These are phyloP conservation scores for Rutidosis leptorrhynchoides DNA, from an alignment of 129 eudicot genomes.

Conservation along the genomic window DNA sequence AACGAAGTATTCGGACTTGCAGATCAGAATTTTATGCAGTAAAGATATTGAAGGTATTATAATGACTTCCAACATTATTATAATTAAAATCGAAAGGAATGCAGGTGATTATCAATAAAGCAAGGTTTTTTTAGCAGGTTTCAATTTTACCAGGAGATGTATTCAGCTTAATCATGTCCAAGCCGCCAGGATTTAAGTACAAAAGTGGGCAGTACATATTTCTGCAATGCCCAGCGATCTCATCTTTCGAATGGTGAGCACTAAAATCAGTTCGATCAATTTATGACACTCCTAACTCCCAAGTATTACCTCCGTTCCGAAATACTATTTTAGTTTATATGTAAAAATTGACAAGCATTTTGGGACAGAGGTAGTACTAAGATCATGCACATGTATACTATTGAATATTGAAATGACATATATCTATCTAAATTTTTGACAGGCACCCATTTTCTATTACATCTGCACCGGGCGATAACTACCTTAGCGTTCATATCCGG, in stretches of 20 bases:
- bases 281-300: no score
- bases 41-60: no score
- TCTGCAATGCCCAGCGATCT: constrained; percentile 84
- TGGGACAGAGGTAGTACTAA: no score
- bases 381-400: no score
- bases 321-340: no score
- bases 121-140: constrained; percentile 46
- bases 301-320: no score
- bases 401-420: background rate
- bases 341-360: no score
- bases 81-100: no score
- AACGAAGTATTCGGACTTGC: constrained; percentile 69
- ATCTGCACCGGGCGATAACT: constrained; percentile 94
- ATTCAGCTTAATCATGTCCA: constrained; percentile 74
- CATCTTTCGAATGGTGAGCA: constrained; percentile 86
- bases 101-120: no score
- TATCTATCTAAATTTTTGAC: constrained; percentile 10
- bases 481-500: constrained; percentile 84
- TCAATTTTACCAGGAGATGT: constrained; percentile 87
- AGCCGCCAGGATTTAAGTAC: constrained; percentile 85
- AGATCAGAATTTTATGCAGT: constrained; percentile 67
- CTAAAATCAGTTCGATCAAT: no score
- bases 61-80: no score
- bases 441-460: constrained; percentile 99
- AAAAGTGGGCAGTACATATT: constrained; percentile 95